Percentiles rank a stretch among this genome's conserved stretches.
These are phyloP conservation scores for Berkeleyomyces rouxiae DNA, from an alignment of 2,329 filamentous ascomycete species.

Conservation along the genomic window DNA sequence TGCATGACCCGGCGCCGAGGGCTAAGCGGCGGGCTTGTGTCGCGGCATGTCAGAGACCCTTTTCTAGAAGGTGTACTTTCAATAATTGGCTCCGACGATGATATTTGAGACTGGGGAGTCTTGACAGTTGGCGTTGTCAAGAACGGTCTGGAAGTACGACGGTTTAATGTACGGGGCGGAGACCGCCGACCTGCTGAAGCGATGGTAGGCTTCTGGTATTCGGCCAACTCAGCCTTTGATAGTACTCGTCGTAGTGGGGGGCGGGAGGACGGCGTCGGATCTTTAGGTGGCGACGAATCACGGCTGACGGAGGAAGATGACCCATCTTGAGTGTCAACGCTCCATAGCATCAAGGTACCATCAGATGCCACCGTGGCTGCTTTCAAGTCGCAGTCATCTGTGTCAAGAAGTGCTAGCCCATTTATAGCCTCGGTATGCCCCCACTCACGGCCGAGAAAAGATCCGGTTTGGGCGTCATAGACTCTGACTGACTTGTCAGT, in stretches of 20 bases:
- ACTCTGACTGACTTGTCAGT: conserved; percentile 90
- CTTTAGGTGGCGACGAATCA: conserved; percentile 39
- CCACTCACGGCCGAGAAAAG: conserved; percentile 75
- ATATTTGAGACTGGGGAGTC: conserved; percentile 25
- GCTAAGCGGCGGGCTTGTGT: conserved; percentile 33
- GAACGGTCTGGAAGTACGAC: conserved; percentile 33
- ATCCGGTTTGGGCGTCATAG: conserved; percentile 64
- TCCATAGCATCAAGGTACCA: conserved; percentile 72
- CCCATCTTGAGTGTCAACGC: conserved; percentile 30
- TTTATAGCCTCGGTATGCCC: conserved; percentile 91
- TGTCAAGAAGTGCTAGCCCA: conserved; percentile 57
- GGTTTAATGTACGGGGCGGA: conserved; percentile 36
- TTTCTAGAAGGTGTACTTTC: conserved; percentile 31
- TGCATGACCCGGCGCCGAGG: conserved; percentile 31
- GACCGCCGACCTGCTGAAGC: conserved; percentile 31
- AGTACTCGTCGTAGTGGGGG: conserved; percentile 72
- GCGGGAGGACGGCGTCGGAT: conserved; percentile 29
- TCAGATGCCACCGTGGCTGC: conserved; percentile 64
- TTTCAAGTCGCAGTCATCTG: conserved; percentile 36
- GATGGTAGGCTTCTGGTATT: conserved; percentile 41
- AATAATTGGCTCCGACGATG: conserved; percentile 25
- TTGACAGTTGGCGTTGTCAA: conserved; percentile 15
- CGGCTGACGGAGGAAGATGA: conserved; percentile 27
- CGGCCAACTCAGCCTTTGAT: conserved; percentile 72
- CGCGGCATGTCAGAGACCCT: conserved; percentile 26